Evolutionary conservation across 495 filamentous ascomycete genomes (phyloP), one percentile per base, ranked within the genome.

Genomic region (Daldinia grandis): DNA sequence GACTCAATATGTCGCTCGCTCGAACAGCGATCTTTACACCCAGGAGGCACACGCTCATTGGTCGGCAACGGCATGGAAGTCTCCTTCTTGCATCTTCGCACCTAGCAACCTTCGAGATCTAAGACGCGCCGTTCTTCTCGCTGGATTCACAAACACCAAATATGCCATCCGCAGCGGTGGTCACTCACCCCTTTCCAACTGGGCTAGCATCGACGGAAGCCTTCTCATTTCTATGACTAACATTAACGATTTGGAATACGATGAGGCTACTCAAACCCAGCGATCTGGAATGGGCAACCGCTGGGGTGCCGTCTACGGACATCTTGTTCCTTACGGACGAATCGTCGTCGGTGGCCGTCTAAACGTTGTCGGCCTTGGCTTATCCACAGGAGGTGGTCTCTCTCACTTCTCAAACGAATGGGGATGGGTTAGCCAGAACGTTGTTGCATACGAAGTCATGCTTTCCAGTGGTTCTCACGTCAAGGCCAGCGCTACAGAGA

Each of bases 251-350:
- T 24, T 57, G 54, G 31, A 24, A 6, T 57, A 57, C 33, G 31
- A 57, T 21, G 54, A 57, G 17, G 19, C 30, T 21, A 7, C 30
- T 10, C 28, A 57, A 30, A 57, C 54, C 10, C 54, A 57, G 54
- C 54, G 54, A 17, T 57, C 54, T 6, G 54, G 54, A 17, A 57
- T 57, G 54, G 54, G 54, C n/a, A 57, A 57, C 31, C 15, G 28
- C 9, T 57, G 54, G 54, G 54, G 54, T 9, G 30, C 14, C 12
- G 31, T 57, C 10, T 57, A 57, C 19, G 30, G 21, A 1, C 9
- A 57, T 5, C 31, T 57, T 8, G 54, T 57, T 21, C 54, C 54
- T 12, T 35, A 57, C 30, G 54, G 54, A 35, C 54, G 30, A 3
- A 37, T 57, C 30, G 54, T 57, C 4, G 54, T 33, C 31, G 54